Evolutionary conservation across 2,329 filamentous ascomycete genomes (phyloP).

Genomic region (Fusarium subtropicale): DNA sequence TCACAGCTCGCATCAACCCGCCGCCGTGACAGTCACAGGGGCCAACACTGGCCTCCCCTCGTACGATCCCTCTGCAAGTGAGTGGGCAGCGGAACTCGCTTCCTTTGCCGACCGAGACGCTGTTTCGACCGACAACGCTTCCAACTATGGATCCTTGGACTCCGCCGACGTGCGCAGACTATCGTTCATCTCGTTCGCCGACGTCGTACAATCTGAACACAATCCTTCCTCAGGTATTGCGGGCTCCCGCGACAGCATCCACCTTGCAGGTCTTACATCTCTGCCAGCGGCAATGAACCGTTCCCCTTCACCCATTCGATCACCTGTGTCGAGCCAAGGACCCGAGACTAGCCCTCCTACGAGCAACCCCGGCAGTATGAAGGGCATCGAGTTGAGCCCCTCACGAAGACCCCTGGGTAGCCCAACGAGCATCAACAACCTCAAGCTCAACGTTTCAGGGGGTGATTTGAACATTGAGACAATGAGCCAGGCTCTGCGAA

Average conservation of each 20-base stretch:
- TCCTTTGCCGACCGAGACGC: slow-evolving; percentile 62
- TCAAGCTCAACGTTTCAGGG: slow-evolving; percentile 55
- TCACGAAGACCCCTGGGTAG: slow-evolving; percentile 70
- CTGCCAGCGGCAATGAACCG: slow-evolving; percentile 67
- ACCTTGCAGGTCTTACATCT: slow-evolving; percentile 74
- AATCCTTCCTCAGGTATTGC: slow-evolving; percentile 63
- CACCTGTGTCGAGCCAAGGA: slow-evolving; percentile 79
- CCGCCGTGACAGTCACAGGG: slow-evolving; percentile 73
- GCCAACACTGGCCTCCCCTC: slow-evolving; percentile 50
- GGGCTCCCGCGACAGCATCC: slow-evolving; percentile 75
- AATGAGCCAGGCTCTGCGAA: slow-evolving; percentile 88
- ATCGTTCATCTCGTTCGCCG: slow-evolving; percentile 96
- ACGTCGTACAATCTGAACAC: slow-evolving; percentile 90
- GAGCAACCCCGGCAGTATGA: slow-evolving; percentile 79
- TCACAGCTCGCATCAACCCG: slow-evolving; percentile 84
- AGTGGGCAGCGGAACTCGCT: slow-evolving; percentile 69
- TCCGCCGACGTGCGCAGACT: slow-evolving; percentile 80
- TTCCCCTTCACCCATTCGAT: slow-evolving; percentile 84
- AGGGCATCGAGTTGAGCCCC: slow-evolving; percentile 78
- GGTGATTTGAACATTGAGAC: slow-evolving; percentile 89
- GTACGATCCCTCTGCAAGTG: slow-evolving; percentile 58
- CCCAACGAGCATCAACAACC: slow-evolving; percentile 66
- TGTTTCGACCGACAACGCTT: slow-evolving; percentile 69
- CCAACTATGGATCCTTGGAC: slow-evolving; percentile 83
- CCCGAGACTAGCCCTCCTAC: slow-evolving; percentile 77